These are phyloP conservation scores for Fusarium sp. DNA, from an alignment of 2,329 filamentous ascomycete species.

Conservation along the genomic window DNA sequence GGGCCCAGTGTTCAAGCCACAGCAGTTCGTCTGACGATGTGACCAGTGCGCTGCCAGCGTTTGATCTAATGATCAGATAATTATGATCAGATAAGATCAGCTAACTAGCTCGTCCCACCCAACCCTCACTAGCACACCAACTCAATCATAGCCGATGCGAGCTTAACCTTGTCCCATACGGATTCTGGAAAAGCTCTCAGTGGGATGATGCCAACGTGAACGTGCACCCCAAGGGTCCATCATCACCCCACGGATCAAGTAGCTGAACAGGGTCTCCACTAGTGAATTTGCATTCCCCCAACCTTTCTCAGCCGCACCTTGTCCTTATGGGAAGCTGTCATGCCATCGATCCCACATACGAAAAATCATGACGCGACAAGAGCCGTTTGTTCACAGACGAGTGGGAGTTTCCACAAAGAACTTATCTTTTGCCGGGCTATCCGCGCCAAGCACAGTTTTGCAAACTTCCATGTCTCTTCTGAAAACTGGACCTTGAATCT, in stretches of 20 bases:
- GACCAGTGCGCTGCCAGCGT: background rate
- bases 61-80: constrained; percentile 9
- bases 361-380: background rate
- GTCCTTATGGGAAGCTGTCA: background rate
- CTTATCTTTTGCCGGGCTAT: background rate
- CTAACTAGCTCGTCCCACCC: constrained; percentile 3
- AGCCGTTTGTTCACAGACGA: background rate
- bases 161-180: background rate
- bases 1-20: background rate
- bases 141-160: background rate
- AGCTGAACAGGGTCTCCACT: constrained; percentile 4
- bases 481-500: background rate
- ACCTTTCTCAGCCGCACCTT: constrained; percentile 4
- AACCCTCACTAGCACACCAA: background rate
- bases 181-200: background rate
- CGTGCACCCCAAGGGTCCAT: background rate
- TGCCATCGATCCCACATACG: background rate
- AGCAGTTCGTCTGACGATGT: background rate
- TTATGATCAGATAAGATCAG: constrained; percentile 9
- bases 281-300: background rate
- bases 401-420: background rate
- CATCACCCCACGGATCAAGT: constrained; percentile 4
- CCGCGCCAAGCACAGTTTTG: background rate
- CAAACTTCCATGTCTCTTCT: background rate
- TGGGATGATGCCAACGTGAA: constrained; percentile 5